Evolutionary conservation across 345 rosid species (phyloP).

Genomic region (Melastoma malabathricum): DNA sequence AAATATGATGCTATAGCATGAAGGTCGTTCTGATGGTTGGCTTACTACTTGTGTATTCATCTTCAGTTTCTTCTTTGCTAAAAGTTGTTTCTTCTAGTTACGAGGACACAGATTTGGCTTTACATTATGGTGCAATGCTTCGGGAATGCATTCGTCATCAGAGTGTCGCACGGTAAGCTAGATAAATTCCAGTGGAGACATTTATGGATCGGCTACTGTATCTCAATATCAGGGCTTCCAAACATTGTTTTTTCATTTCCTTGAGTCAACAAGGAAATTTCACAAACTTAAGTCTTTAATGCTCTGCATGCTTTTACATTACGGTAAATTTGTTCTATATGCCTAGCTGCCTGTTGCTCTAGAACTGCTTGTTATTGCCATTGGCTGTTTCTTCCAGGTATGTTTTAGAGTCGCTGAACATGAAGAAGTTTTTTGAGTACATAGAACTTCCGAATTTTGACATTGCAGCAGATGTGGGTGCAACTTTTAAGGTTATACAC

Average conservation of each 20-base stretch:
- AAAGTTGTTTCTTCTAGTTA: conserved; percentile 31
- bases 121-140: conserved; percentile 95
- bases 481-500: conserved; percentile 73
- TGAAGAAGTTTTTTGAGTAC: conserved; percentile 83
- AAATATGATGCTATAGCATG: background rate
- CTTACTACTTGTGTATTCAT: background rate
- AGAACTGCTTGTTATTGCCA: too few species aligned
- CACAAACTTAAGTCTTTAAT: too few species aligned
- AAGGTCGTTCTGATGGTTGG: background rate
- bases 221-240: background rate
- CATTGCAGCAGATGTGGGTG: conserved; percentile 98
- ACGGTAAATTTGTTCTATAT: too few species aligned
- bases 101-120: conserved; percentile 75
- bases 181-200: background rate
- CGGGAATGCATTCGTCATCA: conserved; percentile 99
- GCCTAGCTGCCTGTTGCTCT: too few species aligned
- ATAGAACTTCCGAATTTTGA: conserved; percentile 98
- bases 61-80: background rate
- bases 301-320: too few species aligned
- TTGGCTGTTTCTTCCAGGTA: conserved; percentile 29
- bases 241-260: background rate
- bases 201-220: background rate
- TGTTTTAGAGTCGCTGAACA: conserved; percentile 71
- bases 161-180: conserved; percentile 71
- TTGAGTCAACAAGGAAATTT: too few species aligned